Conservation (phyloP, 345 rosid species). For the Geranium rotundifolium region DNA sequence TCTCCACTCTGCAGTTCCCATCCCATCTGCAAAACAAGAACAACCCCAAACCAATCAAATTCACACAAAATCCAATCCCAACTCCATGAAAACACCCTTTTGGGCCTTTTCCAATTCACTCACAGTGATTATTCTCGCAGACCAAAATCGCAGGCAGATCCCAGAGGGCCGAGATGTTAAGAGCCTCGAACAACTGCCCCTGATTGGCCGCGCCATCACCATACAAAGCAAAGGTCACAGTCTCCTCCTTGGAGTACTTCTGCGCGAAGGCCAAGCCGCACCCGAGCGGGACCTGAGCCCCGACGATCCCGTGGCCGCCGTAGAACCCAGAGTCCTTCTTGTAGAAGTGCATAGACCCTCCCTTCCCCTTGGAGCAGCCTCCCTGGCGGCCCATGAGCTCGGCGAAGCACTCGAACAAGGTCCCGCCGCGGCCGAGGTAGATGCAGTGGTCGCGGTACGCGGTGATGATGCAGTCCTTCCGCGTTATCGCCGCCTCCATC, state of each 20-base stretch:
- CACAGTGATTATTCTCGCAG: conserved; percentile 97
- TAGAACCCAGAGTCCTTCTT: conserved; percentile 72
- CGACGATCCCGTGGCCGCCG: conserved; percentile 97
- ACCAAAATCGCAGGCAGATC: conserved; percentile 85
- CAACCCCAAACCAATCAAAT: conserved; percentile 1
- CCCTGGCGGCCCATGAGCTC: conserved; percentile 91
- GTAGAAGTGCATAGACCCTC: conserved; percentile 97
- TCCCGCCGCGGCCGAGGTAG: conserved; percentile 78
- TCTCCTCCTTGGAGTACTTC: conserved; percentile 79
- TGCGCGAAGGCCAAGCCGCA: conserved; percentile 94
- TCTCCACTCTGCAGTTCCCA: conserved; percentile 99
- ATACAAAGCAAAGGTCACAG: conserved; percentile 70
- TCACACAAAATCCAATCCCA: conserved; percentile 8
- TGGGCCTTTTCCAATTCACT: conserved; percentile 13
- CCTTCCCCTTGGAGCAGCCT: conserved; percentile 86
- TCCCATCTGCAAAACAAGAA: conserved; percentile 52
- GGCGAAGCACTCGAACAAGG: conserved; percentile 52
- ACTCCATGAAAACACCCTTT: not conserved
- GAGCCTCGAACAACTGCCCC: conserved; percentile 92
- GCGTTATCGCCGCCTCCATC: conserved; percentile 94
- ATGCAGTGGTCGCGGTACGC: conserved; percentile 91
- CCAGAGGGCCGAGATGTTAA: conserved; percentile 94
- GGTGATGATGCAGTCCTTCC: conserved; percentile 72
- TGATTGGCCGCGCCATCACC: conserved; percentile 99
- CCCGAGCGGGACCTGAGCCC: conserved; percentile 91